Evolutionary conservation across 371 early-diverging fungal species (phyloP), one percentile per base, ranked within the genome.

Genomic region (Coemansia sp.): DNA sequence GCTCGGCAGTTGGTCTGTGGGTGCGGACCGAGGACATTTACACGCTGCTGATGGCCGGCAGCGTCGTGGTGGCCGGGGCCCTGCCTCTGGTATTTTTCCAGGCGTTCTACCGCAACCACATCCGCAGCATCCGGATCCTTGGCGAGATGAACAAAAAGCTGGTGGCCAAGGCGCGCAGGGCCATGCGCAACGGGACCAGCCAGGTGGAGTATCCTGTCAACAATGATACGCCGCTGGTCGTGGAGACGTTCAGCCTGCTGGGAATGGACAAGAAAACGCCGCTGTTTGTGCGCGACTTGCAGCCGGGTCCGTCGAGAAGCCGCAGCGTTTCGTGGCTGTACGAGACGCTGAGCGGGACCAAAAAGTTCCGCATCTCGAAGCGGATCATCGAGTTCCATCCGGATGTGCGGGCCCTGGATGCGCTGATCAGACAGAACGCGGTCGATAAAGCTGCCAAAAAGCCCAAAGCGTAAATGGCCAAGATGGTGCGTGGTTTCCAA

Each of bases 181-280:
- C 58, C 6, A 63, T 50, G 52, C 32, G 31, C 0, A 39, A n/a
- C 10, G 62, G 66, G 10, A 16, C 54, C 3, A 70, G 67, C 53
- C 72, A 75, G 57, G n/a, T 75, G 10, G 67, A 66, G 58, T 75
- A 43, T n/a, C 75, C 75, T 0, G 64, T 75, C 37, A 33, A 37
- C 2, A 66, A 24, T 42, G 50, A 62, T 5, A 75, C 72, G 24
- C 71, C 75, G 5, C 37, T 75, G 60, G 39, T 62, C 10, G 51
- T 75, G 12, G 52, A 66, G 12, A 62, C 56, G 37, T 75, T 62
- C n/a, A 58, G 57, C 12, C n/a, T 75, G 32, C 42, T 39, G 38
- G 54, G 61, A 4, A 40, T 46, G 9, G 75, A 75, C 24, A 71
- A 71, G 0, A 47, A 58, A 37, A 55, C 49, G 2, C 56, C 63